Conservation (phyloP, 2,329 filamentous ascomycete species). For the Xylaria sp. region DNA sequence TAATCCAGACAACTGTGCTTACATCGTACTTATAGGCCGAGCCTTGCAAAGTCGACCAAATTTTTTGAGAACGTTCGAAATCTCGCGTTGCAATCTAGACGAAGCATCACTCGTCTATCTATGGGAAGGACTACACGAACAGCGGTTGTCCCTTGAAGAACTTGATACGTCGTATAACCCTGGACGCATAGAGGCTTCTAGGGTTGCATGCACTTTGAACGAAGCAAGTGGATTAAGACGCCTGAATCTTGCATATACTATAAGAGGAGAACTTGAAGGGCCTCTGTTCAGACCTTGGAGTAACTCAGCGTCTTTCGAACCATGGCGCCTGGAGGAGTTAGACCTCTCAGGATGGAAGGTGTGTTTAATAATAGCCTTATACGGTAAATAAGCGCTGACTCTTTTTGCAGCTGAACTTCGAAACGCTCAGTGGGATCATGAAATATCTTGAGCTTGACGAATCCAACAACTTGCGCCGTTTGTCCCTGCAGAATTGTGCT, state of each 20-base stretch:
- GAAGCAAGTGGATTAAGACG: constrained; percentile 57
- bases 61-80: constrained; percentile 59
- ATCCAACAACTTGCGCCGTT: constrained; percentile 55
- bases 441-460: constrained; percentile 56
- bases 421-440: constrained; percentile 59
- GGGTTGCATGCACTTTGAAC: constrained; percentile 57
- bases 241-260: constrained; percentile 62
- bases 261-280: constrained; percentile 57
- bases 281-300: constrained; percentile 59
- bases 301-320: constrained; percentile 49
- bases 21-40: constrained; percentile 39
- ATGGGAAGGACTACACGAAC: constrained; percentile 59
- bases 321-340: constrained; percentile 62
- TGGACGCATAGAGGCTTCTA: constrained; percentile 60
- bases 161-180: constrained; percentile 65
- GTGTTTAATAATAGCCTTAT: constrained; percentile 34
- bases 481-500: constrained; percentile 63
- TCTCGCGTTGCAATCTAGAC: constrained; percentile 62
- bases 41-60: constrained; percentile 48
- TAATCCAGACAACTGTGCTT: constrained; percentile 12
- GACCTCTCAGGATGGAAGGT: constrained; percentile 66
- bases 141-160: constrained; percentile 57
- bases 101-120: constrained; percentile 60
- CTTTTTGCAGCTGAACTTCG: constrained; percentile 57
- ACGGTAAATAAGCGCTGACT: constrained; percentile 28